Conservation (phyloP, 129 eudicot species). For the Tanacetum coccineum region DNA sequence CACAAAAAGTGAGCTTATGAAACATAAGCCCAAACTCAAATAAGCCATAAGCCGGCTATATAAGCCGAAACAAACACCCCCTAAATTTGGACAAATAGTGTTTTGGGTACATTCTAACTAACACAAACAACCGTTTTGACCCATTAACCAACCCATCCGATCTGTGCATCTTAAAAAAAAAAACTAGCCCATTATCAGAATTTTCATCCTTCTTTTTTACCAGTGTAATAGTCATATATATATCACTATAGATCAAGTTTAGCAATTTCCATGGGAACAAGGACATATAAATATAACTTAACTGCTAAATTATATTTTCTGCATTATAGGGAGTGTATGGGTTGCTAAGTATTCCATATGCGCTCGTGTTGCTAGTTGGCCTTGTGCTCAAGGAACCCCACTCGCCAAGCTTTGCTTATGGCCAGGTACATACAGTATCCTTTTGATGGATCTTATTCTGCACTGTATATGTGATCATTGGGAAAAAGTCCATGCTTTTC, state of each 20-base stretch:
- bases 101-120: too few relatives aligned
- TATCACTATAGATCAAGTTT: neutral
- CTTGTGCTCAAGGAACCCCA: conserved; percentile 70
- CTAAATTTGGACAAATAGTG: too few relatives aligned
- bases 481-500: neutral
- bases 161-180: too few relatives aligned
- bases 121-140: too few relatives aligned
- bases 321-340: conserved; percentile 75
- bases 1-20: too few relatives aligned
- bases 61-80: too few relatives aligned
- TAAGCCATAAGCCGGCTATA: too few relatives aligned
- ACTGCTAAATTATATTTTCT: neutral
- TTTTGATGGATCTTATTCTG: conserved; percentile 1
- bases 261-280: neutral
- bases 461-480: conserved; percentile 6
- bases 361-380: conserved; percentile 69
- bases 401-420: conserved; percentile 52
- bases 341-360: conserved; percentile 67
- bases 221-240: neutral
- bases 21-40: too few relatives aligned
- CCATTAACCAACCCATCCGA: too few relatives aligned
- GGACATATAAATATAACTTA: neutral
- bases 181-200: too few relatives aligned
- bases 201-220: too few relatives aligned
- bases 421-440: conserved; percentile 46